Conservation (phyloP, 176 grass and related monocot species). For the Carex parvula region DNA sequence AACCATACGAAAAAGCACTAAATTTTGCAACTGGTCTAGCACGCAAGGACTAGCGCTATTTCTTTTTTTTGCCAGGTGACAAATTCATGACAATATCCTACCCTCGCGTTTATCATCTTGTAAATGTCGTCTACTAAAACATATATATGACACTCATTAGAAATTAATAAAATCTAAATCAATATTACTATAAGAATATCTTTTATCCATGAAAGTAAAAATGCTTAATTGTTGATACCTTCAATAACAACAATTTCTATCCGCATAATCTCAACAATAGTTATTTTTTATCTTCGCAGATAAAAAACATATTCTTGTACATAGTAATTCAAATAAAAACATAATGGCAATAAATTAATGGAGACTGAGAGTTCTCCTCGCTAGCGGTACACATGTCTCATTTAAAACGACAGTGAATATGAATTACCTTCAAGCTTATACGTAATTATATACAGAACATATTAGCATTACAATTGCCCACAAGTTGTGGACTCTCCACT, state of each 20-base stretch:
- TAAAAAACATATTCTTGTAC: too few relatives aligned
- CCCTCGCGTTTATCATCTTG: background rate
- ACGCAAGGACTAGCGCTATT: too few relatives aligned
- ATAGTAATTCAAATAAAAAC: background rate
- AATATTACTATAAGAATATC: too few relatives aligned
- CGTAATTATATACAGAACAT: too few relatives aligned
- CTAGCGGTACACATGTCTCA: background rate
- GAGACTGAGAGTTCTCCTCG: background rate
- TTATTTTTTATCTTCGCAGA: too few relatives aligned
- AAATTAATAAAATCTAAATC: too few relatives aligned
- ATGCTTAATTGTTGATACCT: too few relatives aligned
- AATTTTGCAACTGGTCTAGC: background rate
- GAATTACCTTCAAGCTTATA: too few relatives aligned
- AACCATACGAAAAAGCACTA: background rate
- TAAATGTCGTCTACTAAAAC: background rate
- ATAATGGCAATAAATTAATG: background rate
- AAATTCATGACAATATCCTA: background rate
- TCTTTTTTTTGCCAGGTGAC: background rate
- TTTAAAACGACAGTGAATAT: background rate
- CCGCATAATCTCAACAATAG: too few relatives aligned
- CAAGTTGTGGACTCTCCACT: background rate
- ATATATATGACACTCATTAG: background rate
- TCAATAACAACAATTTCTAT: too few relatives aligned
- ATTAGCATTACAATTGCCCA: too few relatives aligned
- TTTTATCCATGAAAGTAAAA: too few relatives aligned